Evolutionary conservation across 148 eudicot genomes (phyloP).

Genomic region (Rhododendron henanense): DNA sequence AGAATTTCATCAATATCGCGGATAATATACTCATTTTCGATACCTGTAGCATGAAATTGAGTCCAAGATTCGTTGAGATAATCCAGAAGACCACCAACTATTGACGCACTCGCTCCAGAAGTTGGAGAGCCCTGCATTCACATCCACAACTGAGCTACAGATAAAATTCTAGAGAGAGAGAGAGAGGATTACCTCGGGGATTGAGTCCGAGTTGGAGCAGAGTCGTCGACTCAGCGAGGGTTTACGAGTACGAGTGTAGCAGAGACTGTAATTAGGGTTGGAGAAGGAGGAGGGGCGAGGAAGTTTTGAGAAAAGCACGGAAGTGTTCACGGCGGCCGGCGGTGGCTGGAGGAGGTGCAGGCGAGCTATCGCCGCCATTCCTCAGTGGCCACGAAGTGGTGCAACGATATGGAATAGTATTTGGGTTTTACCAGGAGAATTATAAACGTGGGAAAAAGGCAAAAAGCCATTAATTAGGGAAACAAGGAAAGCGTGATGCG

Average conservation of each 20-base stretch:
- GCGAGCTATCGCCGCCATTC: slow-evolving; percentile 35
- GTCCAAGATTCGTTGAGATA: slow-evolving; percentile 99
- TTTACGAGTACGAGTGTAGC: slow-evolving; percentile 17
- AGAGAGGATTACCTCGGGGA: slow-evolving; percentile 26
- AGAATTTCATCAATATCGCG: background rate
- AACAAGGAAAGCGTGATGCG: too few species aligned
- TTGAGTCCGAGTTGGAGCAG: slow-evolving; percentile 37
- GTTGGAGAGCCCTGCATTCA: slow-evolving; percentile 26
- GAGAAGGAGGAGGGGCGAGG: slow-evolving; percentile 2
- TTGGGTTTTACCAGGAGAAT: too few species aligned
- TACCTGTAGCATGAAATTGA: slow-evolving; percentile 98
- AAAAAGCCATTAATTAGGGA: too few species aligned
- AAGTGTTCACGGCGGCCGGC: slow-evolving; percentile 16
- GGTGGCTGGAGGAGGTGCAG: slow-evolving; percentile 44
- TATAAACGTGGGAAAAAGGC: too few species aligned
- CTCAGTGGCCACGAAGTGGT: background rate
- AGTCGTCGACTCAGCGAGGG: slow-evolving; percentile 34
- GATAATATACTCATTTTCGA: background rate
- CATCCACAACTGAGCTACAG: background rate
- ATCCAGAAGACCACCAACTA: slow-evolving; percentile 78
- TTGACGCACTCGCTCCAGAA: slow-evolving; percentile 47
- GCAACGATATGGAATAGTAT: background rate
- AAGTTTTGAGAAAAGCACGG: slow-evolving; percentile 17
- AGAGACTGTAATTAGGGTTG: background rate
- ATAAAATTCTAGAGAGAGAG: background rate